phyloP scores from a whole-genome alignment of 805 yeast genomes.

The Candida pini region DNA sequence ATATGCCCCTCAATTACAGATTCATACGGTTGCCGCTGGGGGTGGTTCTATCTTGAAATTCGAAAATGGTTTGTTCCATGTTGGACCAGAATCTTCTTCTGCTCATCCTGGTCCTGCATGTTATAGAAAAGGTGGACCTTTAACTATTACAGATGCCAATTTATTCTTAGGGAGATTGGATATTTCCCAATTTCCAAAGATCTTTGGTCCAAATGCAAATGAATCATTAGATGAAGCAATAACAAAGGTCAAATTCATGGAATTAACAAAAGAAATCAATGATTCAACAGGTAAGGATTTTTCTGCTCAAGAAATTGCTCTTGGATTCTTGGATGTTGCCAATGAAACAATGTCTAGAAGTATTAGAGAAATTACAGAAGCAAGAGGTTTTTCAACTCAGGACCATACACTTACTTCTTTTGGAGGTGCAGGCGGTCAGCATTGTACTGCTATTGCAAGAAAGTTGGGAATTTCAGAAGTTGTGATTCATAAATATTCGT shows the following conservation, averaged over 20 bases:
- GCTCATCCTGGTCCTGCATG: constrained; percentile 47
- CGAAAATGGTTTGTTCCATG: constrained; percentile 34
- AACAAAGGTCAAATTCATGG: constrained; percentile 31
- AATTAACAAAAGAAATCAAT: constrained; percentile 34
- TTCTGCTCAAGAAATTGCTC: constrained; percentile 38
- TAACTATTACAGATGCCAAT: constrained; percentile 43
- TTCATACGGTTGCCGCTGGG: constrained; percentile 34
- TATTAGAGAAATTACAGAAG: constrained; percentile 40
- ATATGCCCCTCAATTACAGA: constrained; percentile 36
- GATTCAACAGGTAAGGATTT: constrained; percentile 26
- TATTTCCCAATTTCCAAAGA: constrained; percentile 38
- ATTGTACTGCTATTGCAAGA: constrained; percentile 37
- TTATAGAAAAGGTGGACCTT: constrained; percentile 43
- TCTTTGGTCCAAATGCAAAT: constrained; percentile 41
- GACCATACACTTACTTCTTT: constrained; percentile 41
- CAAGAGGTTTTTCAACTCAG: constrained; percentile 37
- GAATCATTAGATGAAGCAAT: constrained; percentile 32
- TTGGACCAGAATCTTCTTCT: constrained; percentile 44
- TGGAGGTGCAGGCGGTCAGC: constrained; percentile 49
- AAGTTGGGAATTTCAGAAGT: constrained; percentile 36
- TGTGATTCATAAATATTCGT: constrained; percentile 40
- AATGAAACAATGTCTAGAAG: constrained; percentile 43
- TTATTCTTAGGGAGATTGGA: constrained; percentile 36
- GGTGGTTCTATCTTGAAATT: constrained; percentile 31
- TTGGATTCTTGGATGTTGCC: constrained; percentile 42